Conservation (phyloP, 2,329 filamentous ascomycete species). For the Exserohilum rostratum region DNA sequence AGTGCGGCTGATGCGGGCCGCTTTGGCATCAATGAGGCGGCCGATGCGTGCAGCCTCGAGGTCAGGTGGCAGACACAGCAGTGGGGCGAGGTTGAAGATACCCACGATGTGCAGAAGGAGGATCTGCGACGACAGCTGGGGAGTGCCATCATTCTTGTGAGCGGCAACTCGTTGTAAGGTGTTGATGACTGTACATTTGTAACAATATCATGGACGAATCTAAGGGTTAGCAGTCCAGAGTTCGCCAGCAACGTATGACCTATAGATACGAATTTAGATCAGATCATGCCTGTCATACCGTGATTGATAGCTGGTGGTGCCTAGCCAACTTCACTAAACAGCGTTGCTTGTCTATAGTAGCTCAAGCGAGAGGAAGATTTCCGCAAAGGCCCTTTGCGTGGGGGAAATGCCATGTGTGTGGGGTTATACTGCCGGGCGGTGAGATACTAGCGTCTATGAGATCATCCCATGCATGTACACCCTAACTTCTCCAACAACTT, state of each 20-base stretch:
- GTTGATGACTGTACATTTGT: background rate
- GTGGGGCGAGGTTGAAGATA: slow-evolving; percentile 98
- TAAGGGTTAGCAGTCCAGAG: background rate
- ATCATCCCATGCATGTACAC: background rate
- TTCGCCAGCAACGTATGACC: background rate
- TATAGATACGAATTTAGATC: background rate
- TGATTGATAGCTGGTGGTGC: too few species aligned
- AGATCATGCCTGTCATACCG: too few species aligned
- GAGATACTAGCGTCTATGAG: too few species aligned
- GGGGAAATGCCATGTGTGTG: too few species aligned
- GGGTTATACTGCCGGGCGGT: too few species aligned
- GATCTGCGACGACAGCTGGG: slow-evolving; percentile 87
- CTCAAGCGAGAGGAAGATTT: too few species aligned
- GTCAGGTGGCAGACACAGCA: slow-evolving; percentile 86
- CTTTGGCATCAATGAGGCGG: slow-evolving; percentile 85
- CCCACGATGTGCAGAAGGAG: slow-evolving; percentile 93
- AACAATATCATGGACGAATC: background rate
- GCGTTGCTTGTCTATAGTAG: too few species aligned
- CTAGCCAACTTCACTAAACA: too few species aligned
- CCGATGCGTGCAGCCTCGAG: slow-evolving; percentile 78
- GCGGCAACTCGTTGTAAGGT: slow-evolving; percentile 29
- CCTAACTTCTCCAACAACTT: background rate
- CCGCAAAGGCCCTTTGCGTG: too few species aligned
- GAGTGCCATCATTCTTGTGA: slow-evolving; percentile 81
- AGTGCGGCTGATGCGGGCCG: slow-evolving; percentile 45